Base-by-base conservation (phyloP, 192 early-diverging fungal species). In the Anaeromyces robustus region DNA sequence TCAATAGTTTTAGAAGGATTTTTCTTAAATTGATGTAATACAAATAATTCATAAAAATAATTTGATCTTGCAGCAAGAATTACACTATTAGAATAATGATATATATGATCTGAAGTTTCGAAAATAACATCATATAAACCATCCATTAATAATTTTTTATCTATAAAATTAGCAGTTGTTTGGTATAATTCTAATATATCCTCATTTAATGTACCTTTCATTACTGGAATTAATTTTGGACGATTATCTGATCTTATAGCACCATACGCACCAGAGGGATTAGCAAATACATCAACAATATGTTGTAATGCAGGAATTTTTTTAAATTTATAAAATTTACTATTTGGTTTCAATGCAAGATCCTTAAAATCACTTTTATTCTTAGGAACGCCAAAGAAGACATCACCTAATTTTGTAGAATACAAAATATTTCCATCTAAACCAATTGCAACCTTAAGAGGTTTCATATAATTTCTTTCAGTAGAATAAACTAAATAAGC, bases 361-460 rank as follows among this genome's bases (percentile, higher is more conserved):
- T 81, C 28, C 14, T 82, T 34, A 78, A 29, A 79, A 52, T 30
- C 29, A 22, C 34, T 32, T 4, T 68, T 39, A 41, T 77, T 79
- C 30, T 80, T 79, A 77, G 84, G 83, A 29, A 81, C 85, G 13
- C 93, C 92, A 29, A 89, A 81, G 81, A 87, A 95, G 1, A 92
- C 92, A 83, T 92, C 89, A 2, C 94, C 92, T 5, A 84, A 84
- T 13, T 82, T 82, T 19, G 94, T 95, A n/a, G 84, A 83, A n/a
- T 94, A 81, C 77, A 94, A 84, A 0, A 94, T 83, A 11, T 87
- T 87, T 0, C 89, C 90, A 81, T 94, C 88, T 77, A 94, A 90
- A 6, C 93, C 93, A 31, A 95, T 85, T 13, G 89, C 88, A 41
- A 91, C 87, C 83, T 94, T 90, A 1, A 79, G 81, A 29, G 89